These are phyloP conservation scores for Suillus weaverae DNA, from an alignment of 768 basidiomycete genomes.

Conservation along the genomic window DNA sequence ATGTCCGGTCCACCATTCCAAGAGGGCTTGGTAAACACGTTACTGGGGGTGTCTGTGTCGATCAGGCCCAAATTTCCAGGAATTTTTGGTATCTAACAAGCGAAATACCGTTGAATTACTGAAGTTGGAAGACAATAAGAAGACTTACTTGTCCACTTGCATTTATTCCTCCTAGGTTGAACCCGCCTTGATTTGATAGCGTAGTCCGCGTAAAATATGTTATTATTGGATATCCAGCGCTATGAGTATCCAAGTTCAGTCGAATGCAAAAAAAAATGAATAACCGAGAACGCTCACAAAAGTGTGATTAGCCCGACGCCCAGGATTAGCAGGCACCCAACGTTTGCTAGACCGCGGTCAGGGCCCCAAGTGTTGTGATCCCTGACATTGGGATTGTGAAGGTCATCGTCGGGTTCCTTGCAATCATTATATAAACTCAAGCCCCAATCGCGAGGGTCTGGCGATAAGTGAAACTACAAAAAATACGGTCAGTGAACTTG, in stretches of 20 bases:
- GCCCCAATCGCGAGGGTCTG: slow-evolving; percentile 70
- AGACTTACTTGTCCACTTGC: slow-evolving; percentile 62
- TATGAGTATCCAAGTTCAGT: slow-evolving; percentile 12
- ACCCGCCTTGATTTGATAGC: slow-evolving; percentile 40
- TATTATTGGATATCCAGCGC: slow-evolving; percentile 46
- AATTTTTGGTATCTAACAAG: slow-evolving; percentile 53
- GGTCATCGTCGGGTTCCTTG: slow-evolving; percentile 67
- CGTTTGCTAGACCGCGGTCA: slow-evolving; percentile 62
- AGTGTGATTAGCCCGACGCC: slow-evolving; percentile 47
- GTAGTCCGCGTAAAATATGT: slow-evolving; percentile 34
- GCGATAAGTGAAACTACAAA: slow-evolving; percentile 58
- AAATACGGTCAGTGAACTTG: not conserved
- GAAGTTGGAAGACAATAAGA: not conserved
- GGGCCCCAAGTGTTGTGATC: slow-evolving; percentile 19
- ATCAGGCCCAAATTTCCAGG: slow-evolving; percentile 56
- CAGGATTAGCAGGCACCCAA: slow-evolving; percentile 67
- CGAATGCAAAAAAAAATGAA: not conserved
- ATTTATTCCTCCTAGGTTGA: slow-evolving; percentile 74
- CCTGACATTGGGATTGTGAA: slow-evolving; percentile 62
- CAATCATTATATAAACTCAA: slow-evolving; percentile 53
- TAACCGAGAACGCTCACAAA: slow-evolving; percentile 49
- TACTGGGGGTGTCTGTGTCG: slow-evolving; percentile 58
- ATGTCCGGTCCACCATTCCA: slow-evolving; percentile 58
- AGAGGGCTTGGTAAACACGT: slow-evolving; percentile 53
- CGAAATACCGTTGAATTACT: not conserved